Evolutionary conservation across 495 filamentous ascomycete genomes (phyloP), one percentile per base, ranked within the genome.

Genomic region (Penicillium flavigenum): DNA sequence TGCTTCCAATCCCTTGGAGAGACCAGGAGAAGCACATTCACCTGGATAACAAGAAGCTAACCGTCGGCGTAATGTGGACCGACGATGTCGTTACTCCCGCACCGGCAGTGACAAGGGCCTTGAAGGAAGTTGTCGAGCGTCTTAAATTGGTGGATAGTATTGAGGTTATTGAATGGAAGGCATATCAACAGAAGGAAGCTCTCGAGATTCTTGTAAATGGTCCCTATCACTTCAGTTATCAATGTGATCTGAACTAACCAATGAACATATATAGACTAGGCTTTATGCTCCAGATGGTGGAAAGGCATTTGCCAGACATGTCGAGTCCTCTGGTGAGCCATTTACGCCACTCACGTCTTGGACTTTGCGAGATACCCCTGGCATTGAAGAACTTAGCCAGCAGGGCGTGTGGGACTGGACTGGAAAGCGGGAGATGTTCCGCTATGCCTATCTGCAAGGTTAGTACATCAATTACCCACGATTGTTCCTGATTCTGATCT

Each of bases 341-440:
- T 43, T 39, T 27, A 19, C 16, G 20, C 36, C 50, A 19, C 22
- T 53, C 10, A 26, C 32, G 20, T 38, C 32, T 20, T 53, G 50
- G 50, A 27, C 50, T 12, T 6, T 29, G 11, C 50, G 50, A 4
- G 36, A 43, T 43, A 42, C 50, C 7, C 32, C 50, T 17, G 50
- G 50, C 19, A 53, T 53, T 16, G 50, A 53, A 42, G 26, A 53
- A n/a, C 36, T 53, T 14, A 53, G 32, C 26, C 50, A 53, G 16
- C 50, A 53, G 32, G 50, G 50, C 22, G n/a, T 53, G 31, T 53
- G 50, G 50, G 50, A 53, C 19, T 53, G 50, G 50, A 53, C 50
- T 12, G 26, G 17, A 16, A 53, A 53, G 22, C 50, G 50, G 12
- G 50, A 53, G 36, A 22, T 53, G 17, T 53, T 53, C 36, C 50